Evolutionary conservation across 495 filamentous ascomycete species (phyloP).

Genomic region (Neurospora sp.): DNA sequence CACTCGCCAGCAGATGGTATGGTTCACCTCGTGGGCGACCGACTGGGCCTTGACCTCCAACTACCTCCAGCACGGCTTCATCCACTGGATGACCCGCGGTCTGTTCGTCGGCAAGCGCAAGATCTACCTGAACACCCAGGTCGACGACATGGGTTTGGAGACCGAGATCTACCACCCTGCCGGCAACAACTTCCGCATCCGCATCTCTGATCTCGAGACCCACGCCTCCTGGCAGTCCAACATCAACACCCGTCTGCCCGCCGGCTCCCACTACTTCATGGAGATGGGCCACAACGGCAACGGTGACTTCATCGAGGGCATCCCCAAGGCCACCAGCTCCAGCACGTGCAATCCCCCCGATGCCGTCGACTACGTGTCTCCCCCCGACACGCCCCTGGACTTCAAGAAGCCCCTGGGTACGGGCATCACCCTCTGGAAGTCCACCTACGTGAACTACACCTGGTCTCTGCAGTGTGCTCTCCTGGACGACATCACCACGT

Average conservation of each 20-base stretch:
- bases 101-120: slow-evolving; percentile 47
- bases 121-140: slow-evolving; percentile 49
- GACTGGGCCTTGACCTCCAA: slow-evolving; percentile 47
- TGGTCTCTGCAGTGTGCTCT: slow-evolving; percentile 40
- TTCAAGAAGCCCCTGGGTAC: slow-evolving; percentile 49
- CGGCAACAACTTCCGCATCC: slow-evolving; percentile 38
- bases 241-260: slow-evolving; percentile 44
- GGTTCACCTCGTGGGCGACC: slow-evolving; percentile 46
- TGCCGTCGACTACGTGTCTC: slow-evolving; percentile 21
- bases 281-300: slow-evolving; percentile 55
- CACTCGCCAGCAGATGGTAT: slow-evolving; percentile 52
- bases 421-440: slow-evolving; percentile 46
- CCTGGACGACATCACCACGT: slow-evolving; percentile 40
- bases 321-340: slow-evolving; percentile 8
- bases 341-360: slow-evolving; percentile 9
- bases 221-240: slow-evolving; percentile 39
- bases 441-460: slow-evolving; percentile 31
- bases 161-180: slow-evolving; percentile 42
- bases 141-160: slow-evolving; percentile 54
- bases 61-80: slow-evolving; percentile 53
- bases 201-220: slow-evolving; percentile 36
- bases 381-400: slow-evolving; percentile 43
- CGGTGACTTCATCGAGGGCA: slow-evolving; percentile 44
- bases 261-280: slow-evolving; percentile 44
- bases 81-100: slow-evolving; percentile 51